A percentile compares a stretch with the other conserved stretches of the same genome.
Conservation (phyloP, 2,329 filamentous ascomycete species). For the Neonectria coccinea region DNA sequence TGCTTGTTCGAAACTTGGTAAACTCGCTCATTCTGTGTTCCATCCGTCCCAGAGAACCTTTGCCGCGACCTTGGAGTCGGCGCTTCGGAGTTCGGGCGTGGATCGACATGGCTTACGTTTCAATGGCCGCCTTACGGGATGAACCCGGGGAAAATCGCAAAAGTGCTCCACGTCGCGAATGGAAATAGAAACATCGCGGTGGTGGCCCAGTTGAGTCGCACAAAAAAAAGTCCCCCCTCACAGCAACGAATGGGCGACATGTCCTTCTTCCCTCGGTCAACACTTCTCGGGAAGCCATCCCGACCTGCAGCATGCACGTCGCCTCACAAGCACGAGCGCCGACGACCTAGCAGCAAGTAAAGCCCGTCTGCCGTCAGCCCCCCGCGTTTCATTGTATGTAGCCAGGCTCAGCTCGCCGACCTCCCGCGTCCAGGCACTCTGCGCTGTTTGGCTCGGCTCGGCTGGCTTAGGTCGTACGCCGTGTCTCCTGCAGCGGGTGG, state of each 20-base stretch:
- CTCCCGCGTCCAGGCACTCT: slow-evolving; percentile 4
- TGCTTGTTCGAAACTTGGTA: no score
- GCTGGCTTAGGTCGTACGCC: background rate
- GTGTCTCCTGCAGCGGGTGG: background rate
- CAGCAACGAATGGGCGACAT: background rate
- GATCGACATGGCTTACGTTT: background rate
- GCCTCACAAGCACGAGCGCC: background rate
- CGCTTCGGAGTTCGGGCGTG: background rate
- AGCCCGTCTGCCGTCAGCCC: background rate
- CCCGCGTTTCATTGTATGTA: slow-evolving; percentile 6
- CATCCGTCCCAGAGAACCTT: background rate
- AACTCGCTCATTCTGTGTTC: background rate
- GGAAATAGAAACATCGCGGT: background rate
- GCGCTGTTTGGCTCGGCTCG: background rate
- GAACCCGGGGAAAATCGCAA: background rate
- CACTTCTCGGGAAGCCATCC: background rate
- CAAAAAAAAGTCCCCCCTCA: background rate
- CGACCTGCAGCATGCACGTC: background rate
- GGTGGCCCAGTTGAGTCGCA: background rate
- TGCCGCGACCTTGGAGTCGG: background rate
- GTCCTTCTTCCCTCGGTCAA: background rate
- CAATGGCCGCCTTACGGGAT: background rate
- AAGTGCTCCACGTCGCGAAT: background rate
- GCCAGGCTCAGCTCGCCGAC: background rate
- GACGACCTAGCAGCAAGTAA: background rate